Evolutionary conservation across 192 early-diverging fungal genomes (phyloP), one percentile per base, ranked within the genome.

Genomic region (Pilaira anomala): DNA sequence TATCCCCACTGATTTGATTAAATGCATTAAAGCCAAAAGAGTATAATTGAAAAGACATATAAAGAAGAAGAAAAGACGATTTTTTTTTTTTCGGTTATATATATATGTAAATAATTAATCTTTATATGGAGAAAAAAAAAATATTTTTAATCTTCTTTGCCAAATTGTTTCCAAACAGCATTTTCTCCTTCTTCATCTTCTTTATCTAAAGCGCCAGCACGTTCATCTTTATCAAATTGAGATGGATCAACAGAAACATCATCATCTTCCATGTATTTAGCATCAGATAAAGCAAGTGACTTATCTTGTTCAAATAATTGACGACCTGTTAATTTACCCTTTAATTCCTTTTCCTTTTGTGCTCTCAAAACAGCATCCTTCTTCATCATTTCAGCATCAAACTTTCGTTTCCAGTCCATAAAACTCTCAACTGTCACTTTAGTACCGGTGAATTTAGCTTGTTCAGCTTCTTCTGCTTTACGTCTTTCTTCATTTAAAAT

Each of bases 251-350:
- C 93, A 12, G 88, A 80, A 25, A 88, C 88, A 73, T 95, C 95
- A 25, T 87, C 94, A 14, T 95, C 95, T 36, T 88, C 85, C 73
- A 92, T 83, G 65, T 84, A 87, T 22, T 75, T 84, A 28, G 86
- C 79, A 76, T 98, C 96, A 12, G 89, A 91, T 67, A 80, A 78
- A 41, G 89, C 92, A 58, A 98, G 81, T 30, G 86, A 76, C 76
- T 84, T 83, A 73, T 98, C 91, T 62, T 92, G 87, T 73, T 94
- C 93, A 69, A 98, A 98, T 79, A 95, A 72, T 80, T 95, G 87
- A 39, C 92, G 82, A 19, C 94, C 67, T 21, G 45, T 48, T 5
- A 61, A 39, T 54, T 60, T 72, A 40, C 50, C 50, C 60, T 65
- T 66, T 16, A 28, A 58, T 64, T 72, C 81, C 30, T 70, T 79